Conservation (phyloP, 768 basidiomycete species). For the Dioszegia crocea region DNA sequence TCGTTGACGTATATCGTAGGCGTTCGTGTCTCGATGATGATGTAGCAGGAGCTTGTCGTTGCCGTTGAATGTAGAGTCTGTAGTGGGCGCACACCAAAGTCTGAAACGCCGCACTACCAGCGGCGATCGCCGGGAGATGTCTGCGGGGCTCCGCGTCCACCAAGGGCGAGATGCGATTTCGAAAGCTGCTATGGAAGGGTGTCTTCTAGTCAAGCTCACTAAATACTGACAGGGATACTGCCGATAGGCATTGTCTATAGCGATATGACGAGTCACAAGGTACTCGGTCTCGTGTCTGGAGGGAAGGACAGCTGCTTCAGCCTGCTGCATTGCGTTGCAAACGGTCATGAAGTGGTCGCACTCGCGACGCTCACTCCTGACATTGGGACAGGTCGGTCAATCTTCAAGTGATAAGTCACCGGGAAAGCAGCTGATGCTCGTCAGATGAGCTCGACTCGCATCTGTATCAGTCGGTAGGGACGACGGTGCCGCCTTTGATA, state of each 20-base stretch:
- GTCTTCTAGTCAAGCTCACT: neutral
- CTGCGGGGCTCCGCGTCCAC: constrained; percentile 4
- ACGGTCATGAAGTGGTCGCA: constrained; percentile 81
- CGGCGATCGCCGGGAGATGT: neutral
- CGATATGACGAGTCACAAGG: constrained; percentile 55
- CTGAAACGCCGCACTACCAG: neutral
- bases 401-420: neutral
- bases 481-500: constrained; percentile 82
- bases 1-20: too few relatives aligned
- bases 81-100: neutral
- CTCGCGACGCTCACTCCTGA: constrained; percentile 82
- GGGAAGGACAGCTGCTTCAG: constrained; percentile 99
- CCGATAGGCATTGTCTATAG: too few relatives aligned
- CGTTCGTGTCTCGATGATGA: too few relatives aligned
- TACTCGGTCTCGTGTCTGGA: constrained; percentile 88
- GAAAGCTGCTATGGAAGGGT: neutral
- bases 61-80: too few relatives aligned
- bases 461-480: constrained; percentile 98
- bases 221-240: neutral
- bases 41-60: too few relatives aligned
- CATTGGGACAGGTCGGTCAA: constrained; percentile 70
- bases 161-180: too few relatives aligned
- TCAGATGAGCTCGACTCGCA: constrained; percentile 98
- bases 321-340: constrained; percentile 76
- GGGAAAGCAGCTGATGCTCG: constrained; percentile 8